Evolutionary conservation across 805 yeast genomes (phyloP), one percentile per base, ranked within the genome.

Genomic region (Torulaspora franciscae): DNA sequence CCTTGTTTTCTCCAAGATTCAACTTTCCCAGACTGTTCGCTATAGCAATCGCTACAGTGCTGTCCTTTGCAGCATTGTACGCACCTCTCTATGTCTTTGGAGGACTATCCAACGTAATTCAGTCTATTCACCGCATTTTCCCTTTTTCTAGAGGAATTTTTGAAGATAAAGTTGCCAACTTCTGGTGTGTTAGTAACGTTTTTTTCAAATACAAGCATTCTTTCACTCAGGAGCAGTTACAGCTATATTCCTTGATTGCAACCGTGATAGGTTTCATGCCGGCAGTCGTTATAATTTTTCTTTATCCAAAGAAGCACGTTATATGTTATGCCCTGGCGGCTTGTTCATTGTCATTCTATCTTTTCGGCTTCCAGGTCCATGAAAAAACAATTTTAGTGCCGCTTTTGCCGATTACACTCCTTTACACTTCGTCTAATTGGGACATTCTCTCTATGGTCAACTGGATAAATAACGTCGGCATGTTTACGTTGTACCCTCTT

Each of bases 121-220:
- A 80, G 54, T 60, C 83, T 1, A 51, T 65, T 23, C 95, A 85
- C 34, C 75, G 98, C 50, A 82, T 91, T 25, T 93, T 93, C 64
- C 99, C 99, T 1, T 91, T 93, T 54, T 77, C 81, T 36, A 76
- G 98, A 60, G 99, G 99, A 0, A 73, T 93, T 6, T 93, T 95
- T 74, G 99, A 93, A 64, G 98, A 93, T 61, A 93, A 93, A 62
- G 98, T 93, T 11, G 96, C 96, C 32, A 93, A 90, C 61, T 84
- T 93, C 58, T 93, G 99, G 99, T 90, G 98, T 65, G 83, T 95
- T n/a, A 71, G 89, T 1, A 93, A 93, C 62, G 71, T 84, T 1
- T 50, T 88, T 8, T 63, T 90, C 60, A 91, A 91, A 62, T 83
- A 87, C 58, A 80, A 77, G 51, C 56, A 66, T 4, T 40, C 73